Base-by-base conservation (phyloP, 306 rosid genomes). In the Quillaja saponaria region DNA sequence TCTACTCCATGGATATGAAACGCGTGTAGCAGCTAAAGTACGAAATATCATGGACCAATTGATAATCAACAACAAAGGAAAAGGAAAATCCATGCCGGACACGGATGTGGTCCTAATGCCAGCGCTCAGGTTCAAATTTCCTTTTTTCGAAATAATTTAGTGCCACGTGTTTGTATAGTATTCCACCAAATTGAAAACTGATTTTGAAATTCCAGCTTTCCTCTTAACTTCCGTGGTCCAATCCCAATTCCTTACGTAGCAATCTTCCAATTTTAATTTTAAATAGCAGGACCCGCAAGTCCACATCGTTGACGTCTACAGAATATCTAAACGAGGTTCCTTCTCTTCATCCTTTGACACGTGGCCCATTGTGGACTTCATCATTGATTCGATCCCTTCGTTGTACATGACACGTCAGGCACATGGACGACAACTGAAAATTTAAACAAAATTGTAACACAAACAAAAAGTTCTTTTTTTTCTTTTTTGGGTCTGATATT, bases 201-300 rank as follows among this genome's bases (percentile, higher is more conserved):
- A 9, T 55, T 13, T 35, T 34, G 15, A 50, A 65, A 58, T 56
- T 57, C 40, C 28, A 28, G 34, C 80, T 63, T 59, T 28, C 61
- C 66, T 10, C 46, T 47, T 4, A 21, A 54, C 63, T 14, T n/a
- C 1, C 50, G 82, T 76, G 85, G 68, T 59, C 79, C 85, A 76
- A 76, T 69, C 53, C 42, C 13, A 64, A 20, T 8, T 37, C 4
- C 13, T 37, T 42, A 76, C 82, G 85, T 80, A 60, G 40, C 13
- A 20, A 40, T 3, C 6, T 35, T 4, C 18, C 46, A 57, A n/a
- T n/a, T n/a, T n/a, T n/a, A n/a, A n/a, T n/a, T 41, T 7, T 49
- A 49, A 58, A 55, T 25, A 19, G 13, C 48, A 40, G 69, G 60
- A 72, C 13, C 62, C 70, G 18, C 42, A 4, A 25, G 73, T 80